Evolutionary conservation across 169 alveolate genomes (phyloP).

Genomic region (Plasmodium gonderi): DNA sequence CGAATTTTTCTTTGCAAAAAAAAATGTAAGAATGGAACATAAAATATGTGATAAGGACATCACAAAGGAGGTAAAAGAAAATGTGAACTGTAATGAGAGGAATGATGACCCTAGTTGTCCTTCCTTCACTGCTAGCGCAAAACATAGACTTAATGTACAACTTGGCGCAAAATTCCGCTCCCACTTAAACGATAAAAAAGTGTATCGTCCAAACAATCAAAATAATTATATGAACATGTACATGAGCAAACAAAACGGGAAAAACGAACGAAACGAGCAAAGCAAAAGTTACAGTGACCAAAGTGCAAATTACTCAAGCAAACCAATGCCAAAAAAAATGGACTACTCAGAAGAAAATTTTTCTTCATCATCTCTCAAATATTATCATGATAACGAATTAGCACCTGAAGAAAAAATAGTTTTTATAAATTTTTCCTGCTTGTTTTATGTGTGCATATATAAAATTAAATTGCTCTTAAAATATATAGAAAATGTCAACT

Average conservation of each 20-base stretch:
- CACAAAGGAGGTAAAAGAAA: neutral
- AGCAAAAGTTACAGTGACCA: no score
- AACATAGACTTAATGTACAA: neutral
- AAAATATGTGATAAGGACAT: neutral
- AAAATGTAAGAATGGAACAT: neutral
- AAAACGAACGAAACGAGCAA: neutral
- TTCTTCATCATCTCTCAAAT: neutral
- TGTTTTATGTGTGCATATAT: conserved; percentile 19
- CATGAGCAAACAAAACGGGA: neutral
- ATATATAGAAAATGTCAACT: conserved; percentile 59
- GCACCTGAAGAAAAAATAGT: conserved; percentile 25
- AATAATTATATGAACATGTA: neutral
- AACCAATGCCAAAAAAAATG: neutral
- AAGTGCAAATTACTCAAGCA: neutral
- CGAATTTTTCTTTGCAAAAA: neutral
- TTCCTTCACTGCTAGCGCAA: neutral
- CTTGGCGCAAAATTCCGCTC: neutral
- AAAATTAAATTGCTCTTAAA: conserved; percentile 26
- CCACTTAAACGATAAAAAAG: neutral
- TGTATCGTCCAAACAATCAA: neutral
- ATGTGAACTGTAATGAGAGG: neutral
- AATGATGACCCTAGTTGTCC: neutral
- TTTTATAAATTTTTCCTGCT: conserved; percentile 50
- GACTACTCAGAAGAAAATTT: neutral
- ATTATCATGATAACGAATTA: neutral